phyloP scores from a whole-genome alignment of 106 monocot genomes.

The Amphibolis antarctica region DNA sequence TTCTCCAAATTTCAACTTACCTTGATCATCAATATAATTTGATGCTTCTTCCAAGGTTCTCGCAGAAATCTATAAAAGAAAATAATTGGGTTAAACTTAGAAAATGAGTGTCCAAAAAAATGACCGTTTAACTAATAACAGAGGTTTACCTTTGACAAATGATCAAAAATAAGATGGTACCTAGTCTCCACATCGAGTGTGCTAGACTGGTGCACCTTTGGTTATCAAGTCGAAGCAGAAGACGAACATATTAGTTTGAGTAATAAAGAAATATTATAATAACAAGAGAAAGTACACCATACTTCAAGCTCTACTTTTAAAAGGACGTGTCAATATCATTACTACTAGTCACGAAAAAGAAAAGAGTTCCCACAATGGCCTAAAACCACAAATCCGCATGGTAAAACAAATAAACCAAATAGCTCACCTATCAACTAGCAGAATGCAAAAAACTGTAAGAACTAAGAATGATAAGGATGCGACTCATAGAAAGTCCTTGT shows the following conservation, averaged over 20 bases:
- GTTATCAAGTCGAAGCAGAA: neutral
- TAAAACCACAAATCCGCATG: neutral
- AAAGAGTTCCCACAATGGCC: neutral
- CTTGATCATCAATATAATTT: conserved; percentile 23
- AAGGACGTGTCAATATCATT: too few species aligned
- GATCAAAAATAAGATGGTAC: conserved; percentile 34
- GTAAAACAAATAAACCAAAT: too few species aligned
- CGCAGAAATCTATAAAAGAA: conserved; percentile 31
- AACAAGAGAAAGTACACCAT: neutral
- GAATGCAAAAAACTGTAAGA: too few species aligned
- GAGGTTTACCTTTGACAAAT: conserved; percentile 40
- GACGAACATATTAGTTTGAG: neutral
- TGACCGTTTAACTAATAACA: neutral
- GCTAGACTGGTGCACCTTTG: conserved; percentile 39
- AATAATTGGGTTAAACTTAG: neutral
- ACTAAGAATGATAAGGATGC: too few species aligned
- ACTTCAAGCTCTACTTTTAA: neutral
- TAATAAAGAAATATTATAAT: neutral
- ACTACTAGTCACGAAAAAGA: too few species aligned
- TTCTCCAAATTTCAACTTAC: conserved; percentile 15
- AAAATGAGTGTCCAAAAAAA: neutral
- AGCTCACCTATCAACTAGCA: too few species aligned
- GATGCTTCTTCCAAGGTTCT: conserved; percentile 25
- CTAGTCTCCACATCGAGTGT: conserved; percentile 37
- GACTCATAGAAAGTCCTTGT: too few species aligned